Evolutionary conservation across 768 basidiomycete genomes (phyloP), one percentile per base, ranked within the genome.

Genomic region (Pulveroboletus sp.): DNA sequence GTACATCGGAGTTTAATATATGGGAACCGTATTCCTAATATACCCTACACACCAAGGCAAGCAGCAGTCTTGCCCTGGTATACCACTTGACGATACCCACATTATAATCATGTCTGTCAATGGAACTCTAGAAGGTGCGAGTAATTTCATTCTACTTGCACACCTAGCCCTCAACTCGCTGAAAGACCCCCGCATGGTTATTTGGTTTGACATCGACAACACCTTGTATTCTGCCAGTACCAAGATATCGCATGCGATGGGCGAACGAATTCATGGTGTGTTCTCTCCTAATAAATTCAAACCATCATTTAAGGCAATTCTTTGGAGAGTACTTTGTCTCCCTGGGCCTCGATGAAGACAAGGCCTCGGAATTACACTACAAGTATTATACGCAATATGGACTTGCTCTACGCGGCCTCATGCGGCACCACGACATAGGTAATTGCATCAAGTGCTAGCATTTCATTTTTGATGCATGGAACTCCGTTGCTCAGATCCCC

Each of bases 181-280:
- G 33, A 51, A 54, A 66, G 86, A 88, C 73, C 75, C 79, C 35
- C 79, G 82, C 12, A 67, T 67, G 53, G 69, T 90, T 43, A 74
- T 89, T 44, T 92, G 83, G 79, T 81, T 93, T 52, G 90, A 92
- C 62, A 89, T 93, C 51, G 91, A 93, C 68, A 92, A 93, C 59
- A 91, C 89, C 3, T 75, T 93, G 14, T 93, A 93, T 65, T 87
- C 89, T 8, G 80, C 86, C 0, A 83, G 78, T 57, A 73, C 82
- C 17, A 81, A 76, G 65, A 88, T 93, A 46, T 82, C 84, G 5
- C 80, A 86, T 54, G 83, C 79, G 15, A 92, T 93, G 91, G 83
- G 84, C 11, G 67, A 82, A 52, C 79, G 81, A 45, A 92, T 92
- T 44, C 88, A 90, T 59, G 80, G 90, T 85, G 57, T 41, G 71